Percentiles rank a stretch among this genome's conserved stretches.
phyloP scores from a whole-genome alignment of 176 grass and related monocot genomes.

The Luzula sylvatica region DNA sequence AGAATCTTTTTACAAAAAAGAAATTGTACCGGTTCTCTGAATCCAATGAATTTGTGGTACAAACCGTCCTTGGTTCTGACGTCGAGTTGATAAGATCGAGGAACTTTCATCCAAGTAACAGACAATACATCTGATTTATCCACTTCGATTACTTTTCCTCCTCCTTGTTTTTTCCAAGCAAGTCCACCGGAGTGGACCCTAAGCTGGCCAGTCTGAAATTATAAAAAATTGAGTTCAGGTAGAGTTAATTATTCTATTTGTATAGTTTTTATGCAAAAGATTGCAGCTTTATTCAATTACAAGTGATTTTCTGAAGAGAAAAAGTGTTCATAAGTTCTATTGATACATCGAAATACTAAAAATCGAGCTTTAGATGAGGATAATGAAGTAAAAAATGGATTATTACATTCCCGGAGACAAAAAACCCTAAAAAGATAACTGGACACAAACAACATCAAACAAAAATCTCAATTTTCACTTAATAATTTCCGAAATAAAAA shows the following conservation, averaged over 20 bases:
- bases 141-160: constrained; percentile 62
- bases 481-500: background rate
- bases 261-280: constrained; percentile 5
- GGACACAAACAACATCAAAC: too few relatives aligned
- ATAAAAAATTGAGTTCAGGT: constrained; percentile 1
- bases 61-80: constrained; percentile 63
- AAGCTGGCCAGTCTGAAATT: constrained; percentile 61
- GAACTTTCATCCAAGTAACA: constrained; percentile 61
- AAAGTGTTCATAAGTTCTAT: too few relatives aligned
- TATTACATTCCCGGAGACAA: too few relatives aligned
- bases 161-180: constrained; percentile 80
- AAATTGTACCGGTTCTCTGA: constrained; percentile 60
- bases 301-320: background rate
- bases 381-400: too few relatives aligned
- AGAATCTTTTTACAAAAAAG: constrained; percentile 13
- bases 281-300: background rate
- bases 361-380: too few relatives aligned
- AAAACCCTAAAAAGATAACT: too few relatives aligned
- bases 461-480: background rate
- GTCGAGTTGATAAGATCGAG: constrained; percentile 64
- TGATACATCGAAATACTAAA: too few relatives aligned
- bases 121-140: constrained; percentile 59
- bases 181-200: constrained; percentile 54
- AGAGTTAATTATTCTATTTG: background rate
- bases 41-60: constrained; percentile 61